phyloP scores from a whole-genome alignment of 345 rosid species.

The Populus euphratica region DNA sequence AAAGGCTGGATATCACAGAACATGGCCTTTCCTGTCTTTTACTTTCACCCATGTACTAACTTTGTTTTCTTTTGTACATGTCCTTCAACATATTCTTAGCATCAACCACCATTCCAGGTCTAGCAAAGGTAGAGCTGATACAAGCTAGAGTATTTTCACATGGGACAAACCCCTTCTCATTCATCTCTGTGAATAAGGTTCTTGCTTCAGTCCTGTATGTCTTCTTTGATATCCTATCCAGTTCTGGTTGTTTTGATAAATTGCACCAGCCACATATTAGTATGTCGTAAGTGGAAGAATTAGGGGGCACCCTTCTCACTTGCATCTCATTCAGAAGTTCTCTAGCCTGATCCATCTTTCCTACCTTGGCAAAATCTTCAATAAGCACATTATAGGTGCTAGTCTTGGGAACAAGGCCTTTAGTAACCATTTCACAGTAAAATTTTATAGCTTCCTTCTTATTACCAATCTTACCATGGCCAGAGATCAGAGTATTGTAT shows the following conservation, averaged over 20 bases:
- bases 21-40: not conserved
- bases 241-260: constrained; percentile 45
- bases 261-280: constrained; percentile 68
- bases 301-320: constrained; percentile 52
- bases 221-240: constrained; percentile 45
- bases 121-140: constrained; percentile 61
- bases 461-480: constrained; percentile 69
- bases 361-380: constrained; percentile 50
- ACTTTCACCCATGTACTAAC: constrained; percentile 9
- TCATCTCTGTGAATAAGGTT: constrained; percentile 58
- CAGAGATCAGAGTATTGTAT: constrained; percentile 61
- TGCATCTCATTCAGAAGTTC: constrained; percentile 78
- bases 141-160: constrained; percentile 51
- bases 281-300: constrained; percentile 68
- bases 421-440: constrained; percentile 72
- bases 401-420: constrained; percentile 69
- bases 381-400: constrained; percentile 78
- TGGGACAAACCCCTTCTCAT: constrained; percentile 58
- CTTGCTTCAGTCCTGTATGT: constrained; percentile 57
- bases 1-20: not conserved
- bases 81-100: constrained; percentile 50
- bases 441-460: constrained; percentile 53
- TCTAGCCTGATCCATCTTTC: constrained; percentile 75
- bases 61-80: constrained; percentile 41
- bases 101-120: constrained; percentile 56